Base-by-base conservation (phyloP, 1,284 basidiomycete species). In the Moesziomyces antarcticus region DNA sequence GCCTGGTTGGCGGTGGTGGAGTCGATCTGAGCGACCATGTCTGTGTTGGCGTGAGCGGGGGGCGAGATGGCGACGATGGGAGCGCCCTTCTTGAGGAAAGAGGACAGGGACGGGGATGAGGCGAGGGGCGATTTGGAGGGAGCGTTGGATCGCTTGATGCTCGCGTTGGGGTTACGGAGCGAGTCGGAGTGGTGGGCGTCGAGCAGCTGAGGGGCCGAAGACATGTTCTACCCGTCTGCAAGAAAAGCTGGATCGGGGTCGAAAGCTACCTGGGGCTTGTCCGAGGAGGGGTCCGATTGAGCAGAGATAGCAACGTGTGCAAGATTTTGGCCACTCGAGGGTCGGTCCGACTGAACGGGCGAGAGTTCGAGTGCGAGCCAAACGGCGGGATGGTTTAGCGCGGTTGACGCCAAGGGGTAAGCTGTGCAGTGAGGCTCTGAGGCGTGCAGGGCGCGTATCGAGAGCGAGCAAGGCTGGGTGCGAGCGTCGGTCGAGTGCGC, bases 41-140 rank as follows among this genome's bases (percentile, higher is more conserved):
- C 44, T 66, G 54, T 22, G 43, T 44, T 13, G 14, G 56, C 46
- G 16, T 37, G 53, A 9, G 61, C 20, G 5, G 70, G 59, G 20
- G 75, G 59, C 18, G 64, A 72, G 44, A 75, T 67, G 21, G 73
- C 57, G 35, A 77, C 75, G 46, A 72, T 67, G 35, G 75, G 75
- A 5, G 61, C 44, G 16, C 73, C 69, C 68, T 77, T 77, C 21
- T 69, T 73, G 41, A 66, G 40, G 14, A 71, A 61, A 9, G 64
- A 27, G 13, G 73, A 68, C 43, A 75, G 68, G 18, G 56, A 61
- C 7, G 73, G 60, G 16, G 72, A 70, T 30, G 68, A 61, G 20
- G 50, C 41, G 20, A 56, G 56, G 2, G 55, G 59, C 18, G 67
- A 50, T 22, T 58, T 59, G 55, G 58, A 14, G 21, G 54, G 48